Evolutionary conservation across 768 basidiomycete species (phyloP).

Genomic region (Imleria badia): DNA sequence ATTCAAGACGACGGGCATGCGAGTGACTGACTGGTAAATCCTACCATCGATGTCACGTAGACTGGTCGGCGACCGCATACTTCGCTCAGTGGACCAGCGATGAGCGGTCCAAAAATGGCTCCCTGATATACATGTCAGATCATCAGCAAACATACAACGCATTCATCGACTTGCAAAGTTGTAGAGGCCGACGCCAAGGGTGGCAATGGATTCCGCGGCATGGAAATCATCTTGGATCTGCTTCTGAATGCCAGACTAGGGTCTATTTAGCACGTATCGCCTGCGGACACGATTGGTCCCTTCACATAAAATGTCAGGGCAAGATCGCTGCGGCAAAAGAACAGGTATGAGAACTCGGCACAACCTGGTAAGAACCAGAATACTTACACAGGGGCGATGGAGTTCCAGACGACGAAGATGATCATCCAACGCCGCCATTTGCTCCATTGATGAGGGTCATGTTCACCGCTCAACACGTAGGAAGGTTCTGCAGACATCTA

Average conservation of each 20-base stretch:
- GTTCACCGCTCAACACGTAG: constrained; percentile 16
- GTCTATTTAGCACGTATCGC: constrained; percentile 1
- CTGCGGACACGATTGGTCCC: background rate
- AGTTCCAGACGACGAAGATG: constrained; percentile 28
- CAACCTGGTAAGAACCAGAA: background rate
- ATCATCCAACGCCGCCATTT: constrained; percentile 30
- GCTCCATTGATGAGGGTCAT: constrained; percentile 29
- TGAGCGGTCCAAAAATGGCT: constrained; percentile 25
- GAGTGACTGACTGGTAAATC: constrained; percentile 22
- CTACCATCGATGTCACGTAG: constrained; percentile 20
- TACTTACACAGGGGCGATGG: constrained; percentile 31
- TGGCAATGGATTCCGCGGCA: constrained; percentile 19
- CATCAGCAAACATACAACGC: background rate
- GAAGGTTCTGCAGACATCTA: constrained; percentile 23
- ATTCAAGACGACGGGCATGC: background rate
- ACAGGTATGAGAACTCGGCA: background rate
- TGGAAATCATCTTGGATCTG: constrained; percentile 27
- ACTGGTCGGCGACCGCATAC: constrained; percentile 25
- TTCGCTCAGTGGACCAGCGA: constrained; percentile 27
- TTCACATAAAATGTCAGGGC: constrained; percentile 30
- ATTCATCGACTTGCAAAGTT: constrained; percentile 23
- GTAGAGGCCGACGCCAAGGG: constrained; percentile 27
- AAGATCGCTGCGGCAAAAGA: constrained; percentile 18
- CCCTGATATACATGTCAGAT: constrained; percentile 17
- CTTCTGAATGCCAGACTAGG: constrained; percentile 28